Evolutionary conservation across 768 basidiomycete species (phyloP), one percentile per base, ranked within the genome.

Genomic region (Cyclocybe aegerita): DNA sequence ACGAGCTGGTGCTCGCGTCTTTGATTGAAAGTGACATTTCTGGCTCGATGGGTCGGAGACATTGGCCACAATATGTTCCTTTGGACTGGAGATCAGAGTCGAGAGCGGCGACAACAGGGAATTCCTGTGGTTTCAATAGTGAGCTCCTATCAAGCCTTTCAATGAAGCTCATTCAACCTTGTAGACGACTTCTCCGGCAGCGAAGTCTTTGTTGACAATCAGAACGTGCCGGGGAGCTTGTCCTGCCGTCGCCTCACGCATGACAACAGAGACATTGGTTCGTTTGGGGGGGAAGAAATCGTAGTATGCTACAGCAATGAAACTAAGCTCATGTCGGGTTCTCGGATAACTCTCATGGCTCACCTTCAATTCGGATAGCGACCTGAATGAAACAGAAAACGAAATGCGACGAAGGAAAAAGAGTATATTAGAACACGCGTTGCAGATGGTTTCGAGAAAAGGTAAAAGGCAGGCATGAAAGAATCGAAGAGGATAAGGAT

Each of bases 111-210:
- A 88, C 82, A 14, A 90, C 74, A 6, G 90, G 86, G 54, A 77
- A 71, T 73, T 93, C 90, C 90, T 93, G 57, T n/a, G 17, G 32
- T 32, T 48, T 29, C 11, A 46, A 39, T 30, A 36, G 2, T 16
- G 12, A n/a, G 51, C 10, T 52, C 43, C 23, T 31, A 39, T 31
- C 11, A 15, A 29, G 12, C 10, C 34, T 36, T n/a, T 43, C 3
- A 10, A 10, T 35, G 17, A 8, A 15, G 16, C 1, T 36, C 29
- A 16, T 33, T 4, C 29, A 50, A 84, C 90, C 77, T 79, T 85
- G 71, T 91, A 93, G 44, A 93, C 89, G 40, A 81, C 70, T 51
- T 92, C 87, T 41, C 89, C 90, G 2, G 76, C 76, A 43, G 76
- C 67, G 50, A 92, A 76, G 58, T 90, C 86, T 64, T 85, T 83